These are phyloP conservation scores for Protomyces macrosporus DNA, from an alignment of 1,139 yeast genomes.

Conservation along the genomic window DNA sequence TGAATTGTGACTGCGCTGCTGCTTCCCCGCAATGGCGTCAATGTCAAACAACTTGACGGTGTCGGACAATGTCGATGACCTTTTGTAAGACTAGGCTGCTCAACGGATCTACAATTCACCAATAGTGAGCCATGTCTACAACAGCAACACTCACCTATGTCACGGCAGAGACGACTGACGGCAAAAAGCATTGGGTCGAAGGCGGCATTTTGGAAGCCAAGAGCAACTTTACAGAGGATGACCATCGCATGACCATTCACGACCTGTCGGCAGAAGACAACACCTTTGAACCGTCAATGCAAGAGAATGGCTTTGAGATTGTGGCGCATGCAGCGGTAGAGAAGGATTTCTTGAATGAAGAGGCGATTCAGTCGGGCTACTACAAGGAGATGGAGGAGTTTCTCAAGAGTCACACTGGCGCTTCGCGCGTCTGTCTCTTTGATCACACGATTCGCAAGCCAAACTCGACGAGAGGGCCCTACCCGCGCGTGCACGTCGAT, in stretches of 20 bases:
- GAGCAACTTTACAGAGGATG: conserved; percentile 3
- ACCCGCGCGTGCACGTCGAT: conserved; percentile 34
- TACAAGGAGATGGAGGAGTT: conserved; percentile 18
- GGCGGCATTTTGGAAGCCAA: conserved; percentile 4
- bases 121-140: neutral
- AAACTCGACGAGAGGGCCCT: conserved; percentile 33
- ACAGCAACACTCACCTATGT: conserved; percentile 6
- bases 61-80: too few species aligned
- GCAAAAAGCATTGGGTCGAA: conserved; percentile 25
- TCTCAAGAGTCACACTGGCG: conserved; percentile 21
- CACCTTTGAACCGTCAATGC: conserved; percentile 5
- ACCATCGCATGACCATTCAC: neutral
- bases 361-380: conserved; percentile 8
- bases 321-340: neutral
- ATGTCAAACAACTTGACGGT: too few species aligned
- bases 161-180: conserved; percentile 7
- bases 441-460: conserved; percentile 34
- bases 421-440: conserved; percentile 32
- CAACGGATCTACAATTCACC: too few species aligned
- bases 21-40: too few species aligned
- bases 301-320: conserved; percentile 14
- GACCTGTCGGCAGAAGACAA: neutral
- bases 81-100: too few species aligned
- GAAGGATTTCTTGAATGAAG: conserved; percentile 4
- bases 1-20: too few species aligned